Evolutionary conservation across 805 yeast species (phyloP), one percentile per base, ranked within the genome.

Genomic region (Pichia cephalocereana): DNA sequence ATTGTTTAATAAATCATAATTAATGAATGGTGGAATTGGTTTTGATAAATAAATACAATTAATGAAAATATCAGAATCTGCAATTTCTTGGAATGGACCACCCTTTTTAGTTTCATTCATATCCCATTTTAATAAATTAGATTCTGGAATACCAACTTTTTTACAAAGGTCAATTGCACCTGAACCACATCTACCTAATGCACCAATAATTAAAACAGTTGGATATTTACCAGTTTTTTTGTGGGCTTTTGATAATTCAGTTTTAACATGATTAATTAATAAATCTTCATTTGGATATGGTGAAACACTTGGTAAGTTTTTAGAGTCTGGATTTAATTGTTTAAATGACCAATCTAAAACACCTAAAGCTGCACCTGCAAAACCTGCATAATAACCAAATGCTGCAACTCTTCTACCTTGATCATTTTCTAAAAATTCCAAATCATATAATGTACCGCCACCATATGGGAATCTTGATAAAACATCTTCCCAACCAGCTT

Each of bases 381-480:
- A 93, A n/a, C 99, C 99, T 41, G 99, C 99, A 67, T 91, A 91
- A 74, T 79, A 93, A n/a, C 99, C 99, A 65, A 93, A 93, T 9
- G 99, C 99, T 41, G 99, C 99, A 30, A 93, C 99, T 70, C 99
- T 86, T 75, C 99, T 86, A 36, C 98, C 98, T 62, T 79, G 82
- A 58, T 85, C 96, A 65, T 93, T 88, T 67, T 86, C 95, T 65
- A 93, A 74, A 64, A 93, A 93, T 71, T 93, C 99, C 56, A 93
- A 74, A 66, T 93, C 99, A 65, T 93, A 93, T 56, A 93, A 76
- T 14, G 79, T 76, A 58, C 99, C 98, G 50, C 85, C 79, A 45
- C 99, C 99, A 38, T 77, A 82, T 45, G 95, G 95, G 73, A 89
- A 93, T 67, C 99, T 80, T 50, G 75, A 64, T 59, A 93, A 70